Evolutionary conservation across 177 flowering plant species (phyloP).

Genomic region (Vitis hybrid): DNA sequence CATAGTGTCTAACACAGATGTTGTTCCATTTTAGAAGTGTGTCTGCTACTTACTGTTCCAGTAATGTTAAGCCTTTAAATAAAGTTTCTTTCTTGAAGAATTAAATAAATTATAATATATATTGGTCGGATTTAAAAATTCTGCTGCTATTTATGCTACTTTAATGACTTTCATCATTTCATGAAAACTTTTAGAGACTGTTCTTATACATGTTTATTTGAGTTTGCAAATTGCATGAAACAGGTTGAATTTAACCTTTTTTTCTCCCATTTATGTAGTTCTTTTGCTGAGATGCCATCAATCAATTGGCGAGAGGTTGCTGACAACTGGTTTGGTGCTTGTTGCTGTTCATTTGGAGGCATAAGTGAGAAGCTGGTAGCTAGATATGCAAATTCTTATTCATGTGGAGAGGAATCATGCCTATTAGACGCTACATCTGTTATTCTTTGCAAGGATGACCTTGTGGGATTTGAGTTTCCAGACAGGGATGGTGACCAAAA

Average conservation of each 20-base stretch:
- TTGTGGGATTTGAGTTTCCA: conserved; percentile 39
- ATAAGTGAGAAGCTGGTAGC: conserved; percentile 81
- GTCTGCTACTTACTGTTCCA: too few species aligned
- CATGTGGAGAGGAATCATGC: conserved; percentile 57
- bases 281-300: conserved; percentile 83
- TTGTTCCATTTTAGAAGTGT: too few species aligned
- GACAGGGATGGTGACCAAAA: conserved; percentile 16
- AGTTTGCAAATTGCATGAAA: too few species aligned
- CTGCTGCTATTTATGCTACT: too few species aligned
- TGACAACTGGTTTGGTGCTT: conserved; percentile 96
- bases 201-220: not conserved
- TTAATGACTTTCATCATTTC: not conserved
- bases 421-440: conserved; percentile 52
- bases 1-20: too few species aligned
- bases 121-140: not conserved
- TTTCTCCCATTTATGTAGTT: conserved; percentile 32
- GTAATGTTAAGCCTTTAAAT: too few species aligned
- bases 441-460: conserved; percentile 66
- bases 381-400: conserved; percentile 56
- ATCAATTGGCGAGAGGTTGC: conserved; percentile 88
- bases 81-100: not conserved
- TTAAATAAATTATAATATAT: not conserved
- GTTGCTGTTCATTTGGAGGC: conserved; percentile 98
- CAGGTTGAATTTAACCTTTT: not conserved
- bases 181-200: not conserved